These are phyloP conservation scores for Tolypocladium tropicale DNA, from an alignment of 2,329 filamentous ascomycete genomes.

Conservation along the genomic window DNA sequence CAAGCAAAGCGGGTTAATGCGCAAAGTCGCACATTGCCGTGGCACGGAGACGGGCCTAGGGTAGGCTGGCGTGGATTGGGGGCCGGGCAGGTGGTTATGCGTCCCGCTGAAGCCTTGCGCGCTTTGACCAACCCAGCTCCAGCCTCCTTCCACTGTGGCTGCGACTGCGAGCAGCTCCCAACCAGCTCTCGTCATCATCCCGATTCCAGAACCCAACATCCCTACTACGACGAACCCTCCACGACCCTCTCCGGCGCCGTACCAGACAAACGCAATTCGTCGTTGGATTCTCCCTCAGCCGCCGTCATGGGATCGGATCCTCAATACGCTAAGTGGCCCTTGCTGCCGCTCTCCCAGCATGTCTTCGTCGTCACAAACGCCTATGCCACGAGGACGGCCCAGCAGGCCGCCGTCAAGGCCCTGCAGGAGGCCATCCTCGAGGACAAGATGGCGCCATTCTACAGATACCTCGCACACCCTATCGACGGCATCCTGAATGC, in stretches of 20 bases:
- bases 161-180: background rate
- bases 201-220: background rate
- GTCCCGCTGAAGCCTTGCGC: conserved; percentile 20
- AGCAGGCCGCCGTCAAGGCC: conserved; percentile 61
- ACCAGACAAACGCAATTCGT: background rate
- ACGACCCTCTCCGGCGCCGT: background rate
- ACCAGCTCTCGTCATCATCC: background rate
- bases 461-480: conserved; percentile 74
- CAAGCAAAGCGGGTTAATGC: background rate
- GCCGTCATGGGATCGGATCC: conserved; percentile 66
- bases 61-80: background rate
- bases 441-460: conserved; percentile 81
- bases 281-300: conserved; percentile 14
- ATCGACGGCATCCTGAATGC: conserved; percentile 73
- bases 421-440: conserved; percentile 75
- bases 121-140: conserved; percentile 11
- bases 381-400: conserved; percentile 53
- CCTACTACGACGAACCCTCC: background rate
- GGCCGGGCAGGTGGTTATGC: conserved; percentile 8
- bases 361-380: conserved; percentile 82
- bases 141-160: conserved; percentile 10
- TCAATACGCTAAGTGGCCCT: conserved; percentile 76
- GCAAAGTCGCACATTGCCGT: background rate
- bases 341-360: conserved; percentile 72
- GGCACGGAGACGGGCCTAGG: background rate